Conservation (phyloP, 768 basidiomycete species). For the Lactarius quietus region DNA sequence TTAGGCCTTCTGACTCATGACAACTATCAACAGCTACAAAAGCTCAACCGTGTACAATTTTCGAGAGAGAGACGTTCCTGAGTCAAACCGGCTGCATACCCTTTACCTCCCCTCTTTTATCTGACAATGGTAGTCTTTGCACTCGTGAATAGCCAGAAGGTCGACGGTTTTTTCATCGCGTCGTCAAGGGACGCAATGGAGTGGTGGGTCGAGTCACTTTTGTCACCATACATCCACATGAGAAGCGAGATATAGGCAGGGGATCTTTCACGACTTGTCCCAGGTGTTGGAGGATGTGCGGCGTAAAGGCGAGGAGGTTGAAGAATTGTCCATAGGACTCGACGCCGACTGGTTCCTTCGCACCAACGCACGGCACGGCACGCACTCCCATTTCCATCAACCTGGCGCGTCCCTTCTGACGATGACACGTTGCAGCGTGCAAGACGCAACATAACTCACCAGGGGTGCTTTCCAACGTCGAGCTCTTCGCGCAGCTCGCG, state of each 20-base stretch:
- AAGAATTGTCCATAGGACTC: conserved; percentile 13
- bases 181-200: neutral
- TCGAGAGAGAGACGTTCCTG: neutral
- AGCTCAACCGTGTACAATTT: neutral
- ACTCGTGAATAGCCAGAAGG: neutral
- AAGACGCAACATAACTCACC: neutral
- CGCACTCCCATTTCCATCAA: neutral
- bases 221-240: neutral
- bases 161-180: conserved; percentile 8
- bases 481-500: conserved; percentile 6
- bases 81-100: neutral
- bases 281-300: conserved; percentile 4
- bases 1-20: neutral
- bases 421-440: neutral
- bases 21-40: neutral
- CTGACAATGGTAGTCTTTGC: conserved; percentile 9
- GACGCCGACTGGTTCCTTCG: conserved; percentile 23
- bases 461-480: conserved; percentile 5
- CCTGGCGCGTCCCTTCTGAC: neutral
- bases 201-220: conserved; percentile 11
- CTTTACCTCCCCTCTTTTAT: neutral
- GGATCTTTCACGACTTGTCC: conserved; percentile 14
- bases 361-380: conserved; percentile 11
- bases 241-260: neutral
- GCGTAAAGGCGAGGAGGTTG: conserved; percentile 8